Percentiles rank a stretch among this genome's conserved stretches.
These are phyloP conservation scores for Oryza nivara DNA, from an alignment of 176 grass and related monocot species.

Conservation along the genomic window DNA sequence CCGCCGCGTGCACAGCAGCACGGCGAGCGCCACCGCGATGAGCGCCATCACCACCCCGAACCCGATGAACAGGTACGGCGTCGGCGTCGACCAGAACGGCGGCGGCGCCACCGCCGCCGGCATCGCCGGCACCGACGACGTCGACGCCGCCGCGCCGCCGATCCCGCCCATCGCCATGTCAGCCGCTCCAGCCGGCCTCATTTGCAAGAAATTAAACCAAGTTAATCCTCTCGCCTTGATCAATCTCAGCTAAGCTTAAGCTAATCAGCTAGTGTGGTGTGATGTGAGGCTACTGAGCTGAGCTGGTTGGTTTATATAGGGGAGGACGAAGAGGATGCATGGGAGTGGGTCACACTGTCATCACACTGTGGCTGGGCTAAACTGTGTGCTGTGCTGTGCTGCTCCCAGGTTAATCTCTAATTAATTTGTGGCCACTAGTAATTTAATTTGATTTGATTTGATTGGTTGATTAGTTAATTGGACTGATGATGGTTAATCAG, in stretches of 20 bases:
- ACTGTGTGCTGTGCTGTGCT: slow-evolving; percentile 24
- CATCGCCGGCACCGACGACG: slow-evolving; percentile 3
- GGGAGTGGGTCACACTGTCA: neutral
- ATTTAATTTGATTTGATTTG: neutral
- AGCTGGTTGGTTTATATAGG: slow-evolving; percentile 31
- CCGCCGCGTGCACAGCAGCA: slow-evolving; percentile 59
- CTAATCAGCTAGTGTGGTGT: neutral
- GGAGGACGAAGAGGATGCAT: slow-evolving; percentile 15
- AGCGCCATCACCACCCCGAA: slow-evolving; percentile 59
- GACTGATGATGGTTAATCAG: neutral
- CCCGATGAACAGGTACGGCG: slow-evolving; percentile 66
- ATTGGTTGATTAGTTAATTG: neutral
- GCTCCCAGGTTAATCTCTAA: neutral
- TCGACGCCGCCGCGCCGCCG: slow-evolving; percentile 9
- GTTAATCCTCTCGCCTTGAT: neutral
- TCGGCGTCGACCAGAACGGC: slow-evolving; percentile 67
- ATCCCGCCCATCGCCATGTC: slow-evolving; percentile 32
- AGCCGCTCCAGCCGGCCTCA: neutral
- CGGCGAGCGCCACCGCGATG: slow-evolving; percentile 56
- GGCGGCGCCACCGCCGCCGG: slow-evolving; percentile 5
- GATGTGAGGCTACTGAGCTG: neutral
- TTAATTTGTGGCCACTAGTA: neutral
- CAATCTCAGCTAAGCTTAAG: neutral
- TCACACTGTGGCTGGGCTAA: slow-evolving; percentile 13
- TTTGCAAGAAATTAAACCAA: neutral